Base-by-base conservation (phyloP, 2,329 filamentous ascomycete species). In the Colletotrichum eleusines region DNA sequence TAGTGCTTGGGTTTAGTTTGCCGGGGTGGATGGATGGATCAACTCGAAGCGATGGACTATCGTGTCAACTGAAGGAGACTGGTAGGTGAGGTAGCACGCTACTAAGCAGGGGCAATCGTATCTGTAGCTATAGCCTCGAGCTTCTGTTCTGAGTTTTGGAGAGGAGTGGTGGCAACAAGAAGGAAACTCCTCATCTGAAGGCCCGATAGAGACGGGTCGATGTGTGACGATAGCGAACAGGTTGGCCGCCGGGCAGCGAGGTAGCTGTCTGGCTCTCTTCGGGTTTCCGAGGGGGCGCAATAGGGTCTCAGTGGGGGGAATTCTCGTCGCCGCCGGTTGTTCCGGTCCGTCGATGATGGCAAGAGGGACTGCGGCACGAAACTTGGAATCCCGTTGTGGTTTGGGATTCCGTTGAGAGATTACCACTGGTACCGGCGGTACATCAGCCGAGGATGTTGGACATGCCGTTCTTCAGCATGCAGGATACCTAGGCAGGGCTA, bases 201-300 rank as follows among this genome's bases (percentile, higher is more conserved):
- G 50, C 42, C 63, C 40, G 53, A 66, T 46, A 48, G 5, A 35
- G 28, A 23, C 42, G n/a, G 40, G 18, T 48, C 12, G 14, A 12
- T 35, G 48, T 44, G 63, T 38, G n/a, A 61, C 55, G 67, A 40
- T 38, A 53, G 46, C 54, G 54, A 31, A 50, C 23, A 40, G 53
- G 14, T 16, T 33, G 54, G 46, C 23, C 26, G 44, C 31, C 23
- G 31, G 31, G 38, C 38, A 46, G 6, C 48, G 31, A 51, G 16
- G 48, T n/a, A 38, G 46, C 55, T 53, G 14, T 35, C 20, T 23
- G 51, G 28, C 40, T 44, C 44, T 6, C 42, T 67, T 46, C 58
- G 44, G 64, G 64, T 51, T 63, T 59, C 64, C 63, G 53, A 12
- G 68, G 57, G 55, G 55, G 53, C 5, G 48, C 50, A 64, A 55